Base-by-base conservation (phyloP, 2,329 filamentous ascomycete species). In the Microsporum canis region DNA sequence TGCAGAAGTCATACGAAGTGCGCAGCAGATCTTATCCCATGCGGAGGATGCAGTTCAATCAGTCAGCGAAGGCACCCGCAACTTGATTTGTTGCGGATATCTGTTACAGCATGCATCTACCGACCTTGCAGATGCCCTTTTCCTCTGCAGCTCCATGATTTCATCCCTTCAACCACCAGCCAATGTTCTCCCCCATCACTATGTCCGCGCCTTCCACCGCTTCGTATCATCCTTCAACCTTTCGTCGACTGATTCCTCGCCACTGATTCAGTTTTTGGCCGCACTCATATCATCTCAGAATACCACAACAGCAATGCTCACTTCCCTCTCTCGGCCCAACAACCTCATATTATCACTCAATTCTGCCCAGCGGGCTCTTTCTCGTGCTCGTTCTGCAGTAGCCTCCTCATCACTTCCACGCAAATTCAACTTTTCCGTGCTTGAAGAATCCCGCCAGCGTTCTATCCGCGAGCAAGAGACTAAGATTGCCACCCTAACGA, bases 11-110 rank as follows among this genome's bases (percentile, higher is more conserved):
- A 83, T 92, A 56, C 84, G 86, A 33, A 92, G 96, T 73, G 91
- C 96, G 2, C 92, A 97, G 70, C 86, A 94, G 67, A 96, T 99
- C 73, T 86, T 96, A 59, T 86, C 90, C 59, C 89, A 96, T 70
- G 92, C 92, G 23, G 84, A 90, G 67, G 92, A 97, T 60, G 91
- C 91, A 73, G 86, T 99, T 43, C 86, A 91, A 58, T 85, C 87
- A 65, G 84, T 97, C 63, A 91, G 91, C 68, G 86, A 88, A 68
- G 87, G 89, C 60, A 92, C 88, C 0, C 89, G 88, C 73, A 89
- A 86, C 66, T 84, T 95, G 58, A 86, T 94, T 43, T 85, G 92
- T 61, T 83, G 90, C 61, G 85, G 88, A 29, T 92, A 94, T 70
- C 83, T 83, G 63, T 75, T 92, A 33, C 84, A 85, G 55, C 84